Conservation (phyloP, 768 basidiomycete species). For the Leccinum subgranulosum region DNA sequence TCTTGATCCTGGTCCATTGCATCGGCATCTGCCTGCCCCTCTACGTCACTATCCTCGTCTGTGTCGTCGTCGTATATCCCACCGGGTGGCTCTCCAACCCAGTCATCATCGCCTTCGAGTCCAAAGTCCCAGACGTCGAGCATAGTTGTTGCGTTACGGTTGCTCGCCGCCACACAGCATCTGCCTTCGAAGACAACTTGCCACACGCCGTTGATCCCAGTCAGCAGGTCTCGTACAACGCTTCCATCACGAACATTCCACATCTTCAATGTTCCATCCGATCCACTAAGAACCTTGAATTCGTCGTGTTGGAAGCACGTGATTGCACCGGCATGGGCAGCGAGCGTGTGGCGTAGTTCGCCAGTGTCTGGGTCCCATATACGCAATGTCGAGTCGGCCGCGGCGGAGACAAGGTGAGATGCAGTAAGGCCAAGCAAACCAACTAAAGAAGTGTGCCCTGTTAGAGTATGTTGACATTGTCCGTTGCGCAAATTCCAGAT, state of each 20-base stretch:
- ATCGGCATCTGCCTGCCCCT: slow-evolving; percentile 59
- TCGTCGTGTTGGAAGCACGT: slow-evolving; percentile 99
- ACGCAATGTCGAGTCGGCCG: slow-evolving; percentile 92
- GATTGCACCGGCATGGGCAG: slow-evolving; percentile 95
- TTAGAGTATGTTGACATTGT: slow-evolving; percentile 72
- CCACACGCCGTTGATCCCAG: slow-evolving; percentile 94
- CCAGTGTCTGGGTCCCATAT: slow-evolving; percentile 92
- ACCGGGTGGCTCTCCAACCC: slow-evolving; percentile 75
- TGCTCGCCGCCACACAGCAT: slow-evolving; percentile 93
- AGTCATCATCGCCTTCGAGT: slow-evolving; percentile 67
- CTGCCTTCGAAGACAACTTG: slow-evolving; percentile 94
- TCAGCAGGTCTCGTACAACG: slow-evolving; percentile 83
- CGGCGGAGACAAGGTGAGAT: slow-evolving; percentile 90
- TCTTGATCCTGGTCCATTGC: slow-evolving; percentile 70
- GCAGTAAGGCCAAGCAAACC: slow-evolving; percentile 89
- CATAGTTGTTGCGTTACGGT: slow-evolving; percentile 71
- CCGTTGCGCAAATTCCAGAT: slow-evolving; percentile 90
- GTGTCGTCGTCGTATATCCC: slow-evolving; percentile 72
- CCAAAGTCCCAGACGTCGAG: slow-evolving; percentile 93
- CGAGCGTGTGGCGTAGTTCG: slow-evolving; percentile 74
- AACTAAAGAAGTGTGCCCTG: slow-evolving; percentile 93
- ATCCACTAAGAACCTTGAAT: slow-evolving; percentile 93
- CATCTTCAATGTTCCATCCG: slow-evolving; percentile 96
- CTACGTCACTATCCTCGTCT: slow-evolving; percentile 41
- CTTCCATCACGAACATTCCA: slow-evolving; percentile 92